Percentiles rank a stretch among this genome's conserved stretches.
Conservation (phyloP, 768 basidiomycete species). For the Jaapia argillacea region DNA sequence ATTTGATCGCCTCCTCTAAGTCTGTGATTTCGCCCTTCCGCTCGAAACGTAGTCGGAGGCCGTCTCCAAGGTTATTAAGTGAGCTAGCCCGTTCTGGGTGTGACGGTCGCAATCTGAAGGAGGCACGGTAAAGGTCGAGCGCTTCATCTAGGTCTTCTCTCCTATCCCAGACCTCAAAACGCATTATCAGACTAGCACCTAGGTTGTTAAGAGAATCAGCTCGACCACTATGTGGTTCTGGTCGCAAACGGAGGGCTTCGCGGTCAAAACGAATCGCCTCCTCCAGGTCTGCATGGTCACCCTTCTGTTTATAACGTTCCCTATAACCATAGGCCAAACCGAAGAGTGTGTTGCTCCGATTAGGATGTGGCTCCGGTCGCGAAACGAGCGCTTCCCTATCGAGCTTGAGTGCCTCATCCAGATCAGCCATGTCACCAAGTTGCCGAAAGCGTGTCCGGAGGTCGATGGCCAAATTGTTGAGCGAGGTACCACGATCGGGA, state of each 20-base stretch:
- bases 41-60: not conserved
- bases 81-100: not conserved
- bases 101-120: no score
- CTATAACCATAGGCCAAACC: not conserved
- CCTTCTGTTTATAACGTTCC: not conserved
- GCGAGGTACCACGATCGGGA: slow-evolving; percentile 4
- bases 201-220: no score
- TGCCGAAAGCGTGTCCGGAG: not conserved
- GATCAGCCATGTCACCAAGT: not conserved
- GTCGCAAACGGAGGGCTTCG: not conserved
- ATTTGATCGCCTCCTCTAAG: no score
- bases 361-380: not conserved
- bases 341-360: not conserved
- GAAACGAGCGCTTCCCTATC: not conserved
- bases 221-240: no score
- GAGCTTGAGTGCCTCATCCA: not conserved
- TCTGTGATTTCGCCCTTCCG: not conserved
- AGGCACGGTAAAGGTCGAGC: no score
- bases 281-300: not conserved
- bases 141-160: no score
- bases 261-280: not conserved
- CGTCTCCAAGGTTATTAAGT: not conserved
- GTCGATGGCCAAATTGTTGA: not conserved
- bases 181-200: no score
- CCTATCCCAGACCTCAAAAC: no score